Conservation (phyloP, 495 filamentous ascomycete species). For the Podospora conica region DNA sequence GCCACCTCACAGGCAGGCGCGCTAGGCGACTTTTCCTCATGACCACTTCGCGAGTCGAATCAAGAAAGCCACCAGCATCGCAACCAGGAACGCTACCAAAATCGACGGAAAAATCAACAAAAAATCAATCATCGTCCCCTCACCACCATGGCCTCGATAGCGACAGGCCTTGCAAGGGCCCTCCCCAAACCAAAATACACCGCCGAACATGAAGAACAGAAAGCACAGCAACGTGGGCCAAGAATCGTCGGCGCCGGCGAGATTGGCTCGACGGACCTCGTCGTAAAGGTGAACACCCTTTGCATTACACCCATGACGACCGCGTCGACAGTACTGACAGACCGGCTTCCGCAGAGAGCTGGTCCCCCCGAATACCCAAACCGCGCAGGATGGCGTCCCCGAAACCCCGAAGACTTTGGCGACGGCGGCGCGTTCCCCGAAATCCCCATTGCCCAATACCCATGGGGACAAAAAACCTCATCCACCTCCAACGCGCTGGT, state of each 20-base stretch:
- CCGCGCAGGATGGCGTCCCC: constrained; percentile 80
- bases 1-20: background rate
- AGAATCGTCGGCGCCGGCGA: constrained; percentile 71
- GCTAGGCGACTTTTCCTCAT: constrained; percentile 24
- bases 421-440: constrained; percentile 97
- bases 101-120: background rate
- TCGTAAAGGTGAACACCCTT: constrained; percentile 58
- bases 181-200: constrained; percentile 87
- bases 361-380: constrained; percentile 86
- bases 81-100: no score
- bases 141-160: constrained; percentile 65
- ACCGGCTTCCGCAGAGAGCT: constrained; percentile 47
- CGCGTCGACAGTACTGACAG: constrained; percentile 14
- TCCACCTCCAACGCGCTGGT: constrained; percentile 80
- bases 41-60: constrained; percentile 2
- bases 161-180: constrained; percentile 69
- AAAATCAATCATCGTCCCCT: constrained; percentile 8
- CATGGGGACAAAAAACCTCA: constrained; percentile 76
- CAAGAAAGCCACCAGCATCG: no score
- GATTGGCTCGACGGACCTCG: constrained; percentile 79
- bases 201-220: constrained; percentile 75
- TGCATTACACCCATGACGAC: background rate
- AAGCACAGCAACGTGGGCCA: constrained; percentile 68
- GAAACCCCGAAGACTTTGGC: constrained; percentile 81
- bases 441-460: constrained; percentile 89